Evolutionary conservation across 2,329 filamentous ascomycete species (phyloP).

Genomic region (Pleoardoris graminearum): DNA sequence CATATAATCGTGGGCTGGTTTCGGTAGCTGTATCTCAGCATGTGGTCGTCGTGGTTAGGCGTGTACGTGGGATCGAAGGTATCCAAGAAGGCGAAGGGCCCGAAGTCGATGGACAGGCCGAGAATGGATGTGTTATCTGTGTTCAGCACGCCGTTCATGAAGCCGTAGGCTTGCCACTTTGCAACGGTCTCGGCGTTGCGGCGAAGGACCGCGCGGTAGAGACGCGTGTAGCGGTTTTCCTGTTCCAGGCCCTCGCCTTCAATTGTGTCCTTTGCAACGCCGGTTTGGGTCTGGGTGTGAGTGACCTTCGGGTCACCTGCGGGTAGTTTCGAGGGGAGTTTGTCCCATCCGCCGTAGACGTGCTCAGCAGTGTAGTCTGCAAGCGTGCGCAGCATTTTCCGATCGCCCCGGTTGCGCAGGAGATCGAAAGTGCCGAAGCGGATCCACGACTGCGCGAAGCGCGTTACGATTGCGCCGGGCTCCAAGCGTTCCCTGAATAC

Average conservation of each 20-base stretch:
- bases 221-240: constrained; percentile 83
- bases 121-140: constrained; percentile 95
- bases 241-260: constrained; percentile 70
- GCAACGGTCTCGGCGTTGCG: constrained; percentile 88
- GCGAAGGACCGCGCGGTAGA: constrained; percentile 85
- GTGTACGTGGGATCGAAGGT: constrained; percentile 95
- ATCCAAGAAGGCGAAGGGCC: constrained; percentile 96
- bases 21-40: constrained; percentile 85
- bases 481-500: constrained; percentile 81
- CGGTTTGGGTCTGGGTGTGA: constrained; percentile 47
- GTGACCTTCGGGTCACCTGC: constrained; percentile 55
- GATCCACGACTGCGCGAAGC: constrained; percentile 91
- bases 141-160: constrained; percentile 98
- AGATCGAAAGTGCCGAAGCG: constrained; percentile 96
- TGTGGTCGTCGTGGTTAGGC: constrained; percentile 92
- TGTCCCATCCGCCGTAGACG: constrained; percentile 85
- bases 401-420: constrained; percentile 78
- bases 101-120: constrained; percentile 90
- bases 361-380: constrained; percentile 85
- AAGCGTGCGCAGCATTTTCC: constrained; percentile 71
- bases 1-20: constrained; percentile 96
- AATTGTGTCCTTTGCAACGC: constrained; percentile 60
- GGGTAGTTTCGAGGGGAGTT: constrained; percentile 65
- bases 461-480: constrained; percentile 87
- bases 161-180: constrained; percentile 97